Percentiles rank a stretch among this genome's conserved stretches.
phyloP scores from a whole-genome alignment of 1,284 basidiomycete species.

The Cryptococcus sp. region DNA sequence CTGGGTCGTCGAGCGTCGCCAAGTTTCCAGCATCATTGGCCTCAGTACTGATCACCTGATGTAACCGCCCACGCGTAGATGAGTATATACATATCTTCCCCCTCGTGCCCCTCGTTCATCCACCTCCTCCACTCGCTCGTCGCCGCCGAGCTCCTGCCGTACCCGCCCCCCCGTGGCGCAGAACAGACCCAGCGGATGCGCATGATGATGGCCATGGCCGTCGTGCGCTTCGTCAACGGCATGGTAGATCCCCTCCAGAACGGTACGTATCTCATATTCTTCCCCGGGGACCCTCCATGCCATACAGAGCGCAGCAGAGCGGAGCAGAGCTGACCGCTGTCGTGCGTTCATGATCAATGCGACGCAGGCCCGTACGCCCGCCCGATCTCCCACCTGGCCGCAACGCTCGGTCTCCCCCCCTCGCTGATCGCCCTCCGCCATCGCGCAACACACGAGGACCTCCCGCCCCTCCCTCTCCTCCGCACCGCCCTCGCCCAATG shows the following conservation, averaged over 20 bases:
- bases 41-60: neutral
- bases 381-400: slow-evolving; percentile 83
- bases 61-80: slow-evolving; percentile 41
- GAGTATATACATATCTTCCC: slow-evolving; percentile 66
- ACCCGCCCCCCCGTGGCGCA: slow-evolving; percentile 54
- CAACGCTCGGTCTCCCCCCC: slow-evolving; percentile 75
- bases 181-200: slow-evolving; percentile 56
- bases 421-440: slow-evolving; percentile 95
- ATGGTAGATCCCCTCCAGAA: slow-evolving; percentile 90
- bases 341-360: neutral
- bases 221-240: slow-evolving; percentile 85
- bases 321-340: no score
- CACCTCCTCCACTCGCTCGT: slow-evolving; percentile 60
- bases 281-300: no score
- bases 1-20: neutral
- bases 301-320: no score
- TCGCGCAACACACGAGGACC: slow-evolving; percentile 91
- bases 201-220: slow-evolving; percentile 64
- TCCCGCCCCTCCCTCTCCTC: slow-evolving; percentile 79
- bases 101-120: slow-evolving; percentile 67
- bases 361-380: slow-evolving; percentile 62
- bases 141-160: slow-evolving; percentile 58
- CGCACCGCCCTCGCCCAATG: slow-evolving; percentile 72
- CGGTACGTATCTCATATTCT: slow-evolving; percentile 53
- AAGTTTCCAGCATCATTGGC: neutral